Evolutionary conservation across 2,329 filamentous ascomycete genomes (phyloP).

Genomic region (Cladosporium sp.): DNA sequence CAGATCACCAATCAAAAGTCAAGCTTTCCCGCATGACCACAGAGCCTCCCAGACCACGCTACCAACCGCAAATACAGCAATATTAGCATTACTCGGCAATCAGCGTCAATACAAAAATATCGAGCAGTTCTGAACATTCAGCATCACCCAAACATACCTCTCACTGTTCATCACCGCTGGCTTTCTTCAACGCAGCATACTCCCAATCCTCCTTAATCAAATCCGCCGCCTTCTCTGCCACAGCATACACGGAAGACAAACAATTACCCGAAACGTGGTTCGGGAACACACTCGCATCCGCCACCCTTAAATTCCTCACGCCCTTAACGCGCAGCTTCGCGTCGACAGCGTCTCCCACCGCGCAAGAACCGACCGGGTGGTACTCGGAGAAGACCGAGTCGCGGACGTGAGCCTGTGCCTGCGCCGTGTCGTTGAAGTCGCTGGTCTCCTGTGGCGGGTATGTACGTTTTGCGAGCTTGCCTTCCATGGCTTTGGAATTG

Average conservation of each 20-base stretch:
- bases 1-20: background rate
- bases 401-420: conserved; percentile 30
- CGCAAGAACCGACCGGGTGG: conserved; percentile 41
- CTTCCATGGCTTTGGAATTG: conserved; percentile 42
- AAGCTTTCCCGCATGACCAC: background rate
- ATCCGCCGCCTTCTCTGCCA: conserved; percentile 63
- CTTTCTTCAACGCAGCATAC: conserved; percentile 8
- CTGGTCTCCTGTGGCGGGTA: conserved; percentile 31
- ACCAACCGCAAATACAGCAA: background rate
- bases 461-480: conserved; percentile 41
- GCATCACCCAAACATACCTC: background rate
- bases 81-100: background rate
- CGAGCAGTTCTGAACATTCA: background rate
- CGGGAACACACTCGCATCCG: conserved; percentile 62
- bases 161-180: background rate
- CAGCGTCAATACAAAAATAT: background rate
- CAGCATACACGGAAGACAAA: conserved; percentile 55
- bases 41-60: fast-evolving
- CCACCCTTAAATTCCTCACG: conserved; percentile 57
- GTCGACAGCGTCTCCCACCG: conserved; percentile 54
- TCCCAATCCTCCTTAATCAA: conserved; percentile 47
- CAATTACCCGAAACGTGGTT: conserved; percentile 57
- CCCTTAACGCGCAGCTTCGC: conserved; percentile 58
- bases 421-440: conserved; percentile 28
- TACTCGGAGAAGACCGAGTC: conserved; percentile 36